phyloP scores from a whole-genome alignment of 371 early-diverging fungal genomes.

The Rhizopus sp. region DNA sequence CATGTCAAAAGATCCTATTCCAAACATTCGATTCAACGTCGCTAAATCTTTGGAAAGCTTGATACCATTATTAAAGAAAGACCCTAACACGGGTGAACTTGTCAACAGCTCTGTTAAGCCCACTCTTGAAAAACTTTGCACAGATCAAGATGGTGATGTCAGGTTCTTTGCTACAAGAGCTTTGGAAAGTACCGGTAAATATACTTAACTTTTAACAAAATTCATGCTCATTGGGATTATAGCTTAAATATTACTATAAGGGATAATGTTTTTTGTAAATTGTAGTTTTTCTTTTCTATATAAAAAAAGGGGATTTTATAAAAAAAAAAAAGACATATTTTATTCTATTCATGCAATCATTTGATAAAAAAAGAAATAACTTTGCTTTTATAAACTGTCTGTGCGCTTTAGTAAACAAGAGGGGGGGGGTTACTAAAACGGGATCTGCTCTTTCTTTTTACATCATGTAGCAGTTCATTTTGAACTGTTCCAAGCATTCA shows the following conservation, averaged over 20 bases:
- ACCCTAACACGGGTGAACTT: constrained; percentile 62
- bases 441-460: neutral
- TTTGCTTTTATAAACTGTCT: neutral
- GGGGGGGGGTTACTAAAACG: neutral
- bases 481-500: constrained; percentile 5
- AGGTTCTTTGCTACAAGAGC: constrained; percentile 88
- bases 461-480: constrained; percentile 4
- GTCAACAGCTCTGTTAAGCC: constrained; percentile 76
- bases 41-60: constrained; percentile 93
- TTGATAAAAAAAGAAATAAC: neutral
- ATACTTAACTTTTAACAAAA: neutral
- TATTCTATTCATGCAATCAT: neutral
- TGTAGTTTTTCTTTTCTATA: constrained; percentile 13
- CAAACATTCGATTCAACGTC: constrained; percentile 99
- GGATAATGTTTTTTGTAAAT: constrained; percentile 15
- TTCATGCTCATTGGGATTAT: neutral
- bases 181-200: constrained; percentile 50
- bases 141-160: constrained; percentile 93
- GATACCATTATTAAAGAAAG: constrained; percentile 76
- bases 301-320: neutral
- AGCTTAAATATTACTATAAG: constrained; percentile 4
- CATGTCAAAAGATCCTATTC: constrained; percentile 92
- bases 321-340: neutral
- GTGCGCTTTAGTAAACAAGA: neutral
- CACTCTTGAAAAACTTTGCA: constrained; percentile 77